Percentiles rank a stretch among this genome's conserved stretches.
Conservation (phyloP, 805 yeast species). For the Kazachstania viticola region DNA sequence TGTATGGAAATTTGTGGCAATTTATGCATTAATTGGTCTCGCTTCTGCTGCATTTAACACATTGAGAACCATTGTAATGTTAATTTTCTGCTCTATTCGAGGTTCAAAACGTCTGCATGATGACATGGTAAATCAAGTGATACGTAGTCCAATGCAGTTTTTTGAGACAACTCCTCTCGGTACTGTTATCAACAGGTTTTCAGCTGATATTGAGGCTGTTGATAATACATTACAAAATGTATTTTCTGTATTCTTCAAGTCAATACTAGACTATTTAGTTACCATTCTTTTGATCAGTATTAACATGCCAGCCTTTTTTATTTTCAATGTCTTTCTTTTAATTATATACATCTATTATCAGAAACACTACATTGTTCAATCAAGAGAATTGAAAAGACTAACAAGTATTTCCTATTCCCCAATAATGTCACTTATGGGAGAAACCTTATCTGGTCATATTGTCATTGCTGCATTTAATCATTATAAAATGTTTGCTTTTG, state of each 20-base stretch:
- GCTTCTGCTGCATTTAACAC: slow-evolving; percentile 38
- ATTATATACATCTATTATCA: slow-evolving; percentile 61
- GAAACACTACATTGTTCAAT: slow-evolving; percentile 51
- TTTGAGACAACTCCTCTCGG: slow-evolving; percentile 65
- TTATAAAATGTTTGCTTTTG: slow-evolving; percentile 43
- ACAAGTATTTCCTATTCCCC: slow-evolving; percentile 63
- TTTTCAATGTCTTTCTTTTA: slow-evolving; percentile 34
- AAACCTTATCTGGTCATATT: slow-evolving; percentile 63
- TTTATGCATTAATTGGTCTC: slow-evolving; percentile 48
- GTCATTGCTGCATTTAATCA: slow-evolving; percentile 76
- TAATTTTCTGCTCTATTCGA: slow-evolving; percentile 42
- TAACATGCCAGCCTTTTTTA: slow-evolving; percentile 43
- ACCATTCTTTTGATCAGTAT: slow-evolving; percentile 42
- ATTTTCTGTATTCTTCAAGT: slow-evolving; percentile 36
- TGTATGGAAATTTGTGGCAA: slow-evolving; percentile 36
- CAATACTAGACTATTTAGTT: slow-evolving; percentile 34
- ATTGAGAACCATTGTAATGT: slow-evolving; percentile 35
- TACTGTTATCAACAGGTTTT: slow-evolving; percentile 51
- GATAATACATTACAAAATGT: slow-evolving; percentile 48
- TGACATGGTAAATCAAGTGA: slow-evolving; percentile 41
- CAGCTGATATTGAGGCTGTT: slow-evolving; percentile 47
- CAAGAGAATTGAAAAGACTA: slow-evolving; percentile 71
- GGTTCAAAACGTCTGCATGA: slow-evolving; percentile 48
- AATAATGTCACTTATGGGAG: slow-evolving; percentile 72
- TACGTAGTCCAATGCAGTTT: slow-evolving; percentile 52